Conservation (phyloP, 2,329 filamentous ascomycete genomes). For the Cladosporium colombiae region DNA sequence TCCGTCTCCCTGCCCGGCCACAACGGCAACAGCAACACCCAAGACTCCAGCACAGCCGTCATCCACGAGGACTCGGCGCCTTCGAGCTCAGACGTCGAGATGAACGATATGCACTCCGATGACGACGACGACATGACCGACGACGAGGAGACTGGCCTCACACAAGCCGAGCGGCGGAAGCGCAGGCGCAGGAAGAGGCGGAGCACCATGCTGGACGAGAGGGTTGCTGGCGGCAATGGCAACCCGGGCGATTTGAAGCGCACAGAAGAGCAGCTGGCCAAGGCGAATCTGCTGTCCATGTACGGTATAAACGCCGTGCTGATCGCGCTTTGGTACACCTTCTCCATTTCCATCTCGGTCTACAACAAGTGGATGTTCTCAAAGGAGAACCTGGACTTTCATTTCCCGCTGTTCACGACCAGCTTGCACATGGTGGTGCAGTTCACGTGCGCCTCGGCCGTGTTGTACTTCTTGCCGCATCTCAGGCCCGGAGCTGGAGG, state of each 20-base stretch:
- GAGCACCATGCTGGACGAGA: slow-evolving; percentile 69
- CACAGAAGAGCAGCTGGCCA: slow-evolving; percentile 72
- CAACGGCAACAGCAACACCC: not conserved
- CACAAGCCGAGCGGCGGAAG: slow-evolving; percentile 66
- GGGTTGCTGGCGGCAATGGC: slow-evolving; percentile 62
- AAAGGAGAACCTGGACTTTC: slow-evolving; percentile 79
- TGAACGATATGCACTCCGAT: slow-evolving; percentile 57
- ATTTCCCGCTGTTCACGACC: slow-evolving; percentile 93
- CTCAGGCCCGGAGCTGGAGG: slow-evolving; percentile 62
- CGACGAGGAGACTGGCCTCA: slow-evolving; percentile 88
- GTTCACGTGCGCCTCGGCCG: slow-evolving; percentile 73
- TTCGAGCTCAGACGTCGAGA: slow-evolving; percentile 56
- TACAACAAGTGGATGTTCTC: slow-evolving; percentile 99
- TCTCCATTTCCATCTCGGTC: slow-evolving; percentile 91
- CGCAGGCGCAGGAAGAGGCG: slow-evolving; percentile 63
- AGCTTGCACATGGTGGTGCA: slow-evolving; percentile 95
- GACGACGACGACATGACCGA: slow-evolving; percentile 68
- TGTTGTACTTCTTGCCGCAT: slow-evolving; percentile 80
- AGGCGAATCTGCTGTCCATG: slow-evolving; percentile 69
- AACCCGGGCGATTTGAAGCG: slow-evolving; percentile 47
- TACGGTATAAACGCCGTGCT: slow-evolving; percentile 75
- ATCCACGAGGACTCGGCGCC: slow-evolving; percentile 22
- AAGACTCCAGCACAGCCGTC: slow-evolving; percentile 9
- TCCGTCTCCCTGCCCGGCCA: slow-evolving; percentile 17
- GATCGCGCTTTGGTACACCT: slow-evolving; percentile 84